Percentiles rank a stretch among this genome's conserved stretches.
These are phyloP conservation scores for Blastobotrys chiropterorum DNA, from an alignment of 805 yeast species.

Conservation along the genomic window DNA sequence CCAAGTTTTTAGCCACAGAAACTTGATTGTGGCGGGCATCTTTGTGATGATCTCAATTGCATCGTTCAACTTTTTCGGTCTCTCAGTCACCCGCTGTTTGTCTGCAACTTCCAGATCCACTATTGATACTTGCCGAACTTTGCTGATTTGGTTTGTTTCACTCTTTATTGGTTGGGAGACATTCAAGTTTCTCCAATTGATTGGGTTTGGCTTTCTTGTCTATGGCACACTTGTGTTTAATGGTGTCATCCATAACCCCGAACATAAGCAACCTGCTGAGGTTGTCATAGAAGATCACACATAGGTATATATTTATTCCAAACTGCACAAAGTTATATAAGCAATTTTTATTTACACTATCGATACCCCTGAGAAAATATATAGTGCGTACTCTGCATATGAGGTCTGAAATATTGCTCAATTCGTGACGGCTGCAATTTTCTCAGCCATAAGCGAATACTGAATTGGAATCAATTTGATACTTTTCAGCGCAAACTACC, in stretches of 20 bases:
- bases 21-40: conserved; percentile 47
- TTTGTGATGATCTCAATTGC: conserved; percentile 69
- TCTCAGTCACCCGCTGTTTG: conserved; percentile 55
- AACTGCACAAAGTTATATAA: no score
- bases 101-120: conserved; percentile 78
- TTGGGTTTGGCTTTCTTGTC: conserved; percentile 59
- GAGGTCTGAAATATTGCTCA: no score
- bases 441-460: no score
- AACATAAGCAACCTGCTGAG: background rate
- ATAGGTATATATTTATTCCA: background rate
- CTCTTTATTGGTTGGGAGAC: conserved; percentile 68
- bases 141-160: conserved; percentile 70
- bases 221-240: conserved; percentile 71
- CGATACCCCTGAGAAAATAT: no score
- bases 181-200: conserved; percentile 53
- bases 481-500: no score
- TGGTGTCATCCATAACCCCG: conserved; percentile 41
- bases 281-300: background rate
- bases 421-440: no score
- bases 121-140: conserved; percentile 69
- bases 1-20: conserved; percentile 12
- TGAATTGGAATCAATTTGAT: no score
- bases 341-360: no score
- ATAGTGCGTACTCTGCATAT: no score
- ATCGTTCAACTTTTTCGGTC: conserved; percentile 65